Evolutionary conservation across 192 early-diverging fungal species (phyloP).

Genomic region (Fimicolochytrium jonesii): DNA sequence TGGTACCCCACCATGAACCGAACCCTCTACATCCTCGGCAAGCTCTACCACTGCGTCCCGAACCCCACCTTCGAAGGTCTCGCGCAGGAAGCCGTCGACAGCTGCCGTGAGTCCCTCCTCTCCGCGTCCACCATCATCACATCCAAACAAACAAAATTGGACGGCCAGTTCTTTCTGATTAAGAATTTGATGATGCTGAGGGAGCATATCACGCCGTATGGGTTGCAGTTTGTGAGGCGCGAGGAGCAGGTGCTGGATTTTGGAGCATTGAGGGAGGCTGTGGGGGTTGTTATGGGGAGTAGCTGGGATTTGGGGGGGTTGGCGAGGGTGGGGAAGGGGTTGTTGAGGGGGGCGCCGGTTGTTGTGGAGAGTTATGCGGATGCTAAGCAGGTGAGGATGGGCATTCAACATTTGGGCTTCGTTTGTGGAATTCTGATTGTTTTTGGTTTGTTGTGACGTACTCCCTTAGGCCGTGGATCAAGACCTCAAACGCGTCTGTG

Average conservation of each 20-base stretch:
- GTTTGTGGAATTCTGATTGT: not conserved
- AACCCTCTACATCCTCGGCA: conserved; percentile 75
- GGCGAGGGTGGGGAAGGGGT: conserved; percentile 22
- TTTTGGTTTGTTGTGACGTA: not conserved
- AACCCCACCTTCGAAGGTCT: conserved; percentile 77
- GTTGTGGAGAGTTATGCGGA: conserved; percentile 40
- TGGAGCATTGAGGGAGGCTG: conserved; percentile 50
- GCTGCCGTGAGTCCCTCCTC: conserved; percentile 60
- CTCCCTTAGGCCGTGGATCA: conserved; percentile 49
- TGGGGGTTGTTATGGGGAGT: conserved; percentile 24
- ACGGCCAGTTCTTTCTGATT: conserved; percentile 78
- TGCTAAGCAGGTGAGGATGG: conserved; percentile 26
- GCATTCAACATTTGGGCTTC: not conserved
- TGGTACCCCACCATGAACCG: conserved; percentile 82
- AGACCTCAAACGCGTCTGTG: conserved; percentile 68
- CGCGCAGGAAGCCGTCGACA: conserved; percentile 75
- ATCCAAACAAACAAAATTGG: conserved; percentile 50
- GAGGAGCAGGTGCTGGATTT: conserved; percentile 67
- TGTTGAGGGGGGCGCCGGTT: conserved; percentile 23
- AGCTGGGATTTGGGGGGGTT: conserved; percentile 28
- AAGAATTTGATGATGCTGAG: conserved; percentile 82
- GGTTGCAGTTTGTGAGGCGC: conserved; percentile 67
- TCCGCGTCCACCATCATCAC: conserved; percentile 45
- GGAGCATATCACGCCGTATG: conserved; percentile 76
- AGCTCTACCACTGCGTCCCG: conserved; percentile 72